A percentile compares a stretch with the other conserved stretches of the same genome.
These are phyloP conservation scores for Acacia crassicarpa DNA, from an alignment of 306 rosid species.

Conservation along the genomic window DNA sequence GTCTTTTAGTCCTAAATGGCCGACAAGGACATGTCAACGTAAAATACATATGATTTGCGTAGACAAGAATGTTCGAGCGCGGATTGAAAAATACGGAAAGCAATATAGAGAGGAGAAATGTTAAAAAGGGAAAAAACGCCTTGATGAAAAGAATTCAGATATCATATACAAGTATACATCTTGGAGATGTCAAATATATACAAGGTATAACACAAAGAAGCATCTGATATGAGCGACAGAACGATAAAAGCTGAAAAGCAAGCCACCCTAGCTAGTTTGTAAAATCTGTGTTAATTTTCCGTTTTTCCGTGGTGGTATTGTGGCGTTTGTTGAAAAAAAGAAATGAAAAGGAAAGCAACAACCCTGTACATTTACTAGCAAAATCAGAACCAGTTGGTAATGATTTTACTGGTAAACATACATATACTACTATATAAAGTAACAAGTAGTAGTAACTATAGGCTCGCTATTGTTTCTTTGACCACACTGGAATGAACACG, in stretches of 20 bases:
- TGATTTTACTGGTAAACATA: constrained; percentile 47
- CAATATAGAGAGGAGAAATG: not conserved
- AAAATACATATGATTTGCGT: not conserved
- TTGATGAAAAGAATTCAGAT: not conserved
- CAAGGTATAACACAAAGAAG: constrained; percentile 13
- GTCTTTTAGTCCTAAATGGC: not conserved
- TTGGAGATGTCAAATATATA: constrained; percentile 8
- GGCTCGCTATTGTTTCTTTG: not conserved
- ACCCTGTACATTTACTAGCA: constrained; percentile 42
- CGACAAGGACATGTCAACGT: not conserved
- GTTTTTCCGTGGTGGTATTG: not conserved
- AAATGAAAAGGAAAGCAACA: not conserved
- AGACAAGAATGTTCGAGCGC: not conserved
- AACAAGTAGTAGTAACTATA: not conserved
- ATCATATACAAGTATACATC: not conserved
- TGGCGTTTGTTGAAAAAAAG: not conserved
- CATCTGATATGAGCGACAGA: not conserved
- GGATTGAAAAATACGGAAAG: not conserved
- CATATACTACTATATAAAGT: constrained; percentile 22
- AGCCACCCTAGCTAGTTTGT: not conserved
- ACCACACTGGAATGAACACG: not conserved
- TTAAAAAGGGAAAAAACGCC: not conserved
- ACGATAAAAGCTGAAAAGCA: not conserved
- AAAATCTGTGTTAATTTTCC: not conserved
- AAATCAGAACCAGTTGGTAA: constrained; percentile 41